A percentile compares a stretch with the other conserved stretches of the same genome.
phyloP scores from a whole-genome alignment of 1,284 basidiomycete species.

The Melanopsichium pennsylvanicum region DNA sequence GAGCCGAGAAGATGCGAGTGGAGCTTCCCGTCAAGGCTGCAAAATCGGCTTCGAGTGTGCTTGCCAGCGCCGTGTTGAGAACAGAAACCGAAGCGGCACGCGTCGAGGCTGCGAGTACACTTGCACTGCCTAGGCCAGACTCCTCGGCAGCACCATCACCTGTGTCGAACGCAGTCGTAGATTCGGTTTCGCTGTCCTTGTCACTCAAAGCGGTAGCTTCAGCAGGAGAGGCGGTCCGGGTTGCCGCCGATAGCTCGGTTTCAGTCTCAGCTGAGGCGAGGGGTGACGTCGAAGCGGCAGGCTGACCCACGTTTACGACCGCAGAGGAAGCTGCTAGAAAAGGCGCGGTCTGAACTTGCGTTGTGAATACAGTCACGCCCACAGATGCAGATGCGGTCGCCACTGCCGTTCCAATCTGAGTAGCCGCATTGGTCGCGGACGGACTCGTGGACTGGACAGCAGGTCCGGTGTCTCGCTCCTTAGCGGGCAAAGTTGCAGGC shows the following conservation, averaged over 20 bases:
- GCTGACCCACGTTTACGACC: no score
- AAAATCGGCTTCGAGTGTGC: not conserved
- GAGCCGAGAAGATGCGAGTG: not conserved
- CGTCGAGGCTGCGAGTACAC: not conserved
- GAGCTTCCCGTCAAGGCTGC: conserved; percentile 1
- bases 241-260: not conserved
- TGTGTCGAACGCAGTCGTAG: not conserved
- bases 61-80: not conserved
- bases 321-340: no score
- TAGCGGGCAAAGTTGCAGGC: not conserved
- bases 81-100: no score
- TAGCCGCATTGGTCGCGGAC: no score
- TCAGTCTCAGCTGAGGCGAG: no score
- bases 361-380: no score
- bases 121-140: not conserved
- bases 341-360: no score
- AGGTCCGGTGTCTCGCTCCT: no score
- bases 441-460: not conserved
- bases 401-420: no score
- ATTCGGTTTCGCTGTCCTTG: not conserved
- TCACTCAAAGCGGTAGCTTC: not conserved
- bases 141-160: not conserved
- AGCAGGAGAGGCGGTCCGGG: not conserved
- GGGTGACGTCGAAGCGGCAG: no score
- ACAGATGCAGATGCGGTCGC: no score